phyloP scores from a whole-genome alignment of 129 eudicot species.

The Escallonia rubra region DNA sequence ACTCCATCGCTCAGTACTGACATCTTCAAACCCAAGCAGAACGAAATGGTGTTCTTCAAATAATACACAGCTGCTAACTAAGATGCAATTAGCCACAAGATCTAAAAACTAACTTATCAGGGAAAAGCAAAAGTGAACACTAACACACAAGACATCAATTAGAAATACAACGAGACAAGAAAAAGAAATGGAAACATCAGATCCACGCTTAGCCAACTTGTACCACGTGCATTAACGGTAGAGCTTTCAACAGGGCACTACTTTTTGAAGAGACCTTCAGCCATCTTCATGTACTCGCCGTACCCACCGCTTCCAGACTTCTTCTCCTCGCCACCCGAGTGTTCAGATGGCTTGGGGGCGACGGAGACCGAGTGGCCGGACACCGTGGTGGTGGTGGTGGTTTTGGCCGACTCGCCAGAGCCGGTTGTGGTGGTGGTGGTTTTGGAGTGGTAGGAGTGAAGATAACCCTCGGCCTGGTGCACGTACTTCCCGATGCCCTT shows the following conservation, averaged over 20 bases:
- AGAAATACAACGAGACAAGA: too few relatives aligned
- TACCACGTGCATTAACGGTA: too few relatives aligned
- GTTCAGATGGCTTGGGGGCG: neutral
- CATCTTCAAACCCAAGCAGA: too few relatives aligned
- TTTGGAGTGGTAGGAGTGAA: constrained; percentile 28
- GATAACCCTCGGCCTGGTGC: constrained; percentile 65
- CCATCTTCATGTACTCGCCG: constrained; percentile 40
- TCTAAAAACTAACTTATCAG: too few relatives aligned
- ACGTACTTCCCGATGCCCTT: constrained; percentile 40
- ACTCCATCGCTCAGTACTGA: too few relatives aligned
- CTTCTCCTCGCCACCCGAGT: constrained; percentile 10
- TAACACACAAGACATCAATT: too few relatives aligned
- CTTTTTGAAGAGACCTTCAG: constrained; percentile 35
- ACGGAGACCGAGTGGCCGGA: neutral
- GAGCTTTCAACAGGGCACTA: neutral
- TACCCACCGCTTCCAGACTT: constrained; percentile 16
- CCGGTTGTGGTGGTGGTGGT: constrained; percentile 25
- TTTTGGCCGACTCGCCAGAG: constrained; percentile 13
- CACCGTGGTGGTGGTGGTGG: constrained; percentile 21
- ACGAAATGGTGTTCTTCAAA: too few relatives aligned
- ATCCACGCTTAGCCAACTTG: too few relatives aligned
- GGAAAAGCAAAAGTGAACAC: too few relatives aligned
- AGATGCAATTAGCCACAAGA: too few relatives aligned
- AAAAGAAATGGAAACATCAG: too few relatives aligned
- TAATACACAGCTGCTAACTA: too few relatives aligned